Conservation (phyloP, 2,329 filamentous ascomycete species). For the Microcyclosporella mali region DNA sequence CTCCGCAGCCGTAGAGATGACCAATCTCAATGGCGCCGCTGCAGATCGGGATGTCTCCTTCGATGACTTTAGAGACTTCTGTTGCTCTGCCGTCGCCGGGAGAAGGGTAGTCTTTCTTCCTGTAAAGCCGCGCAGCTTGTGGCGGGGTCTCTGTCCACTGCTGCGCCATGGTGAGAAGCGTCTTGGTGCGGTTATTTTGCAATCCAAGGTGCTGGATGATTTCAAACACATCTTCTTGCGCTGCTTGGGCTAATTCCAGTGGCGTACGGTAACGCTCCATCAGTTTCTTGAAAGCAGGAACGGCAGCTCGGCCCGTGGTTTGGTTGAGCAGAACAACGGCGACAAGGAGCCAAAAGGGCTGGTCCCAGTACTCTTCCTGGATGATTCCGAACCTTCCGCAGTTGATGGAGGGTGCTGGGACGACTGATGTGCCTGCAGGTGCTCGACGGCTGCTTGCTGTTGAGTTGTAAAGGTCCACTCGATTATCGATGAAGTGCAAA, state of each 20-base stretch:
- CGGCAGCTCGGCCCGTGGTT: slow-evolving; percentile 65
- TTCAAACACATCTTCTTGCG: slow-evolving; percentile 50
- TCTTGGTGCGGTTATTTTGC: slow-evolving; percentile 58
- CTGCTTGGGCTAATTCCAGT: slow-evolving; percentile 53
- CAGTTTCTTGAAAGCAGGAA: slow-evolving; percentile 67
- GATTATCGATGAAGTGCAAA: slow-evolving; percentile 24
- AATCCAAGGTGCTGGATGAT: slow-evolving; percentile 68
- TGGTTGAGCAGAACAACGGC: slow-evolving; percentile 81
- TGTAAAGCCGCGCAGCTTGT: slow-evolving; percentile 49
- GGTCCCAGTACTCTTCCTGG: slow-evolving; percentile 68
- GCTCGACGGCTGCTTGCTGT: slow-evolving; percentile 23
- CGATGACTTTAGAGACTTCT: slow-evolving; percentile 37
- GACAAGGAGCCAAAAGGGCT: slow-evolving; percentile 75
- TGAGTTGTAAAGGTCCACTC: slow-evolving; percentile 26
- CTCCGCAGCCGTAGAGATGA: slow-evolving; percentile 68
- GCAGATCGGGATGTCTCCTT: slow-evolving; percentile 41
- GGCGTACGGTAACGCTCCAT: slow-evolving; percentile 64
- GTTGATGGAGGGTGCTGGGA: slow-evolving; percentile 61
- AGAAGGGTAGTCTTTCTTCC: slow-evolving; percentile 51
- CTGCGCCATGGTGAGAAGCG: slow-evolving; percentile 64
- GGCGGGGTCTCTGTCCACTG: slow-evolving; percentile 63
- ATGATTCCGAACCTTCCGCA: slow-evolving; percentile 66
- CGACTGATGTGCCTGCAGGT: slow-evolving; percentile 38
- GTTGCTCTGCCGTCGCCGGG: slow-evolving; percentile 46
- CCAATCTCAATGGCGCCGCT: slow-evolving; percentile 72